A percentile compares a stretch with the other conserved stretches of the same genome.
Conservation (phyloP, 2,329 filamentous ascomycete genomes). For the Xylaria multiplex region DNA sequence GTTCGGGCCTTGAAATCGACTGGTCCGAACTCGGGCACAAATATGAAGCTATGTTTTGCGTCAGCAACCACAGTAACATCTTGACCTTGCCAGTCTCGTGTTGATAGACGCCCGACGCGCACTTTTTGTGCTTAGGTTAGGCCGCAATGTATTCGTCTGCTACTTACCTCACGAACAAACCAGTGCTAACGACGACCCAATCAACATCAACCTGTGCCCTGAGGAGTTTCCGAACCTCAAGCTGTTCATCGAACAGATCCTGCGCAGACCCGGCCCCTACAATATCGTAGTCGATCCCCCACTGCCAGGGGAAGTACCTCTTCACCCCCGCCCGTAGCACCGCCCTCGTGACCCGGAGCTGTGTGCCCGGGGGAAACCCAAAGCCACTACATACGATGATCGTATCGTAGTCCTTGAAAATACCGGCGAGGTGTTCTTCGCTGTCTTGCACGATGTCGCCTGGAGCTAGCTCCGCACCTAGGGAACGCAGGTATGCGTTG, state of each 20-base stretch:
- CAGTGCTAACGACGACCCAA: slow-evolving; percentile 75
- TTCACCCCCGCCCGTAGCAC: slow-evolving; percentile 55
- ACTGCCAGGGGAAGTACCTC: slow-evolving; percentile 77
- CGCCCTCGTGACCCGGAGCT: slow-evolving; percentile 67
- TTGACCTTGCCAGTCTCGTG: too few species aligned
- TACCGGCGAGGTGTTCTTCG: slow-evolving; percentile 51
- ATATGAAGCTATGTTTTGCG: slow-evolving; percentile 67
- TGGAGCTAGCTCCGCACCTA: slow-evolving; percentile 54
- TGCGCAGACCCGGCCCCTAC: slow-evolving; percentile 69
- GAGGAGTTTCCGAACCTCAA: slow-evolving; percentile 65
- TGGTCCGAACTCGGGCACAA: slow-evolving; percentile 70
- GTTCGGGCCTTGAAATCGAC: slow-evolving; percentile 59
- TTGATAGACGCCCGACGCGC: background rate
- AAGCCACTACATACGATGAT: slow-evolving; percentile 73
- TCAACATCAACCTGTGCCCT: slow-evolving; percentile 57
- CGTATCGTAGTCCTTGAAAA: slow-evolving; percentile 60
- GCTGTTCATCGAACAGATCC: slow-evolving; percentile 74
- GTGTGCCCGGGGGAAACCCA: slow-evolving; percentile 62
- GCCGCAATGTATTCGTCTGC: background rate
- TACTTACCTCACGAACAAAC: slow-evolving; percentile 62
- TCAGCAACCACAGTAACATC: background rate
- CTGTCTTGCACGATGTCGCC: slow-evolving; percentile 55
- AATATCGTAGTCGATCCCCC: slow-evolving; percentile 75
- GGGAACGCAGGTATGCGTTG: slow-evolving; percentile 49
- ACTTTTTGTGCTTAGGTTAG: too few species aligned